Evolutionary conservation across 805 yeast species (phyloP), one percentile per base, ranked within the genome.

Genomic region (Yarrowia sp.): DNA sequence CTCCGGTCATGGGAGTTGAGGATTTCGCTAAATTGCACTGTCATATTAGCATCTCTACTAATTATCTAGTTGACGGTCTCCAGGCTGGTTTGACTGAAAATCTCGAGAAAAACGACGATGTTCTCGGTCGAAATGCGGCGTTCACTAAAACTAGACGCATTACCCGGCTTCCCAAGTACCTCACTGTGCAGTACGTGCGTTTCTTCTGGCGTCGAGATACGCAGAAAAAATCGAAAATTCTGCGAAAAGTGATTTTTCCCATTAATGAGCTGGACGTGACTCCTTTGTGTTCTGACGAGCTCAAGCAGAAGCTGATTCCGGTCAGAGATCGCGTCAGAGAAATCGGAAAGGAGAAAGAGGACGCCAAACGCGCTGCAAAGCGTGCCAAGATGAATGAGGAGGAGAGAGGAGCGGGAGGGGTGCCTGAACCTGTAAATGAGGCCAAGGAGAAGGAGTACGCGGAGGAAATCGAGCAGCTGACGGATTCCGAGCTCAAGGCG

Each of bases 161-260:
- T 66, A 83, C 88, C 1, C 85, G 89, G 73, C 79, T 95, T 69
- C 99, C 99, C 66, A 87, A 89, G 72, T 88, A 87, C 74, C 80
- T 95, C 70, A 89, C 93, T 9, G 91, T 95, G 45, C 96, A 95
- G 74, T 95, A 89, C 77, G 95, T 95, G 68, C 84, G 99, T 73
- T 95, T 95, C 74, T 95, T 86, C 76, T 95, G 99, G 99, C 90
- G 93, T 74, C 84, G 93, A 73, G 96, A 93, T 66, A 89, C 96
- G 3, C 85, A 84, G 69, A 89, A 88, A 77, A 95, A 95, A 79
- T 89, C 97, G 17, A 95, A 95, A 77, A 95, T 95, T 74, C 81
- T 95, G 74, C 86, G 99, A 74, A 91, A 88, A 78, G 99, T 95
- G 31, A 89, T 87, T 68, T 95, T 95, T 78, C 99, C 99, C 45